A percentile compares a stretch with the other conserved stretches of the same genome.
Conservation (phyloP, 495 filamentous ascomycete species). For the Aspergillus sparsus region DNA sequence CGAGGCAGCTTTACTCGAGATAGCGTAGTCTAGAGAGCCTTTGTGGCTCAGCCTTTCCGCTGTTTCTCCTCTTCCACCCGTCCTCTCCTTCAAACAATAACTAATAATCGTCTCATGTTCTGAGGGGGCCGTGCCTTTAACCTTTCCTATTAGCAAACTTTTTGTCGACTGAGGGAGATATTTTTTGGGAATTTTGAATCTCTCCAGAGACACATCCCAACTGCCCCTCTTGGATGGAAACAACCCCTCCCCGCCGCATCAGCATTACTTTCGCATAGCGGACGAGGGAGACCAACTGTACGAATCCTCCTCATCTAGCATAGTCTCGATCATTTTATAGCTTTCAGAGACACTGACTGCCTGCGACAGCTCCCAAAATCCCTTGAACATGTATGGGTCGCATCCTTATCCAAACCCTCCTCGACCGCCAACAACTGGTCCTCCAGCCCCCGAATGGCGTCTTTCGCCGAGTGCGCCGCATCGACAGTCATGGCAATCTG, state of each 20-base stretch:
- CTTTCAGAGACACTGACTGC: slow-evolving; percentile 16
- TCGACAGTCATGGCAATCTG: slow-evolving; percentile 17
- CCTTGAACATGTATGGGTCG: slow-evolving; percentile 33
- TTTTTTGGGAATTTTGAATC: too few relatives aligned
- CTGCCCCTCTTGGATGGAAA: too few relatives aligned
- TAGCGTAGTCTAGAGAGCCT: background rate
- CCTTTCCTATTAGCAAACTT: background rate
- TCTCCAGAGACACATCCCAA: too few relatives aligned
- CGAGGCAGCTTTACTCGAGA: background rate
- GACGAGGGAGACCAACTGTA: too few relatives aligned
- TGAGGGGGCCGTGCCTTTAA: background rate
- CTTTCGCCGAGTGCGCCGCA: slow-evolving; percentile 27
- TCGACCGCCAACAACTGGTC: slow-evolving; percentile 23
- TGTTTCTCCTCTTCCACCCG: background rate
- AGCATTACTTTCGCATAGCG: too few relatives aligned
- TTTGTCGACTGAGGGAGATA: too few relatives aligned
- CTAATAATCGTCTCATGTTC: background rate
- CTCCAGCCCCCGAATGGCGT: slow-evolving; percentile 50
- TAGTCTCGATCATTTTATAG: background rate
- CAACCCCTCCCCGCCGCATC: too few relatives aligned
- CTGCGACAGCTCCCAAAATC: background rate
- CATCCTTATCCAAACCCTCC: slow-evolving; percentile 25
- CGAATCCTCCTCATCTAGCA: background rate
- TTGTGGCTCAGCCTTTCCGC: slow-evolving; percentile 6
- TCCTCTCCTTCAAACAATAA: background rate